A percentile compares a stretch with the other conserved stretches of the same genome.
phyloP scores from a whole-genome alignment of 1,284 basidiomycete genomes.

The Marasmius fiardii region DNA sequence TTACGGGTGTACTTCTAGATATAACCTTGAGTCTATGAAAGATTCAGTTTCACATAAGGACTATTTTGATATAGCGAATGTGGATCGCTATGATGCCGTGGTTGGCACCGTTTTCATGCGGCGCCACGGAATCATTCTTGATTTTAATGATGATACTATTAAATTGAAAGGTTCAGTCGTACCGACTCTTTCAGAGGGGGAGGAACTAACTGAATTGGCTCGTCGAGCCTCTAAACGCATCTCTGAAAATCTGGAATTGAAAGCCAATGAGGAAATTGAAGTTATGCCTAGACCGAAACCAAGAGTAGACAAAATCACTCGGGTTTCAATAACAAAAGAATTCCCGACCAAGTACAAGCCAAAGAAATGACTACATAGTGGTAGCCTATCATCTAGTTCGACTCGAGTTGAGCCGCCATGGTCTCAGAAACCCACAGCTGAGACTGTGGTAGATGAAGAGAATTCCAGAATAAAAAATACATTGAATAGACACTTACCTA shows the following conservation, averaged over 20 bases:
- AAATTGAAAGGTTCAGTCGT: neutral
- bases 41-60: neutral
- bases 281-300: neutral
- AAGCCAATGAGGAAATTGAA: neutral
- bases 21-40: neutral
- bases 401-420: neutral
- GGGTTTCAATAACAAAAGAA: neutral
- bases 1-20: conserved; percentile 13
- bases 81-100: too few species aligned
- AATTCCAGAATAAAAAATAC: neutral
- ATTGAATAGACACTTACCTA: conserved; percentile 12
- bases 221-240: neutral
- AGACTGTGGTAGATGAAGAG: neutral
- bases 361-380: neutral
- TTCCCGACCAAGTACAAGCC: neutral
- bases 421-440: neutral
- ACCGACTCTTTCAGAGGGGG: too few species aligned
- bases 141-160: neutral
- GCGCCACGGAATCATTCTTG: neutral
- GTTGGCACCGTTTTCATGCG: too few species aligned
- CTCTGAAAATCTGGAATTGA: neutral
- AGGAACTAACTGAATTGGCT: too few species aligned
- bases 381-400: neutral
- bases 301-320: neutral
- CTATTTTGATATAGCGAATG: too few species aligned